A percentile compares a stretch with the other conserved stretches of the same genome.
Conservation (phyloP, 192 early-diverging fungal genomes). For the Spizellomyces punctatus region DNA sequence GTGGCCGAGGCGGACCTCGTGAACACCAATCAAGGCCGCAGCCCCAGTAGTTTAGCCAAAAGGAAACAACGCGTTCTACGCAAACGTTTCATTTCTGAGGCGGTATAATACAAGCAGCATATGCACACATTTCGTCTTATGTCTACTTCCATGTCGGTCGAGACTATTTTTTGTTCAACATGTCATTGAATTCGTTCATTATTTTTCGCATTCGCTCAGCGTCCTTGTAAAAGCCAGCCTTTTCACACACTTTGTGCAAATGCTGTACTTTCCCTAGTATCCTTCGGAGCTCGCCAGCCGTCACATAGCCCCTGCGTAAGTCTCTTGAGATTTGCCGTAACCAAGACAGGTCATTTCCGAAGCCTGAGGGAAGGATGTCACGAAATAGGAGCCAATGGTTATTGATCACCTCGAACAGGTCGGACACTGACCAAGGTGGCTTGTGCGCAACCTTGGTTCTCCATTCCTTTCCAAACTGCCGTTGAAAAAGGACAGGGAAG, state of each 20-base stretch:
- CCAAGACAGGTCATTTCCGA: background rate
- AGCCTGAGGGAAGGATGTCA: background rate
- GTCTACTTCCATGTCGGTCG: too few relatives aligned
- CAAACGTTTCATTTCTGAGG: too few relatives aligned
- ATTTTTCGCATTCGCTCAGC: slow-evolving; percentile 1
- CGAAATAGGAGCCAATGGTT: slow-evolving; percentile 5
- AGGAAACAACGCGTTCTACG: too few relatives aligned
- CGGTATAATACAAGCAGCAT: too few relatives aligned
- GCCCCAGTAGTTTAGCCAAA: too few relatives aligned
- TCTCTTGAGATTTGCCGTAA: background rate
- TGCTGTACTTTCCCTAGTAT: background rate
- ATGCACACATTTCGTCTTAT: too few relatives aligned
- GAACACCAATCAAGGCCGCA: too few relatives aligned
- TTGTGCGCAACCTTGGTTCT: background rate
- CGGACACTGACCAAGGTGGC: slow-evolving; percentile 12
- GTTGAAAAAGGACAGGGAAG: background rate
- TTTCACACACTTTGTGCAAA: background rate
- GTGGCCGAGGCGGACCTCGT: slow-evolving; percentile 11
- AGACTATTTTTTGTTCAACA: background rate
- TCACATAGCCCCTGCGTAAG: slow-evolving; percentile 3
- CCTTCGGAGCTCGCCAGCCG: slow-evolving; percentile 3
- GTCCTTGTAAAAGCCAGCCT: background rate
- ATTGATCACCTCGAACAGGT: slow-evolving; percentile 6
- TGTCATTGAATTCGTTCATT: background rate
- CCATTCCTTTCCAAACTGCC: background rate